Conservation (phyloP, 192 early-diverging fungal species). For the Oehlia diaphana region DNA sequence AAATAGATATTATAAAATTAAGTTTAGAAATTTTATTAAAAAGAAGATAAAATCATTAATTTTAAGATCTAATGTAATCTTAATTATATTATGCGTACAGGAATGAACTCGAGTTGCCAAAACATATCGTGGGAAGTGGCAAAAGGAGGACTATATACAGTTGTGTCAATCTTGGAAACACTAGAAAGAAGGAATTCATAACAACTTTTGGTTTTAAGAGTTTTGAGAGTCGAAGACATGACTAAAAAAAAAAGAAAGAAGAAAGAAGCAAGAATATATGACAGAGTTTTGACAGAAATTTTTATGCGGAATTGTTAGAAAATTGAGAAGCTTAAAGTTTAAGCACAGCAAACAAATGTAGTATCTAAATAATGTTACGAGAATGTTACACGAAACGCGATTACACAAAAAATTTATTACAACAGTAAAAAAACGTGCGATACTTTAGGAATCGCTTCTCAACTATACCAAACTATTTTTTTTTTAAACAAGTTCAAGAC, state of each 20-base stretch:
- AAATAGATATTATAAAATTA: neutral
- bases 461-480: too few species aligned
- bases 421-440: too few species aligned
- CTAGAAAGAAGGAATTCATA: conserved; percentile 20
- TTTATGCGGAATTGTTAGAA: too few species aligned
- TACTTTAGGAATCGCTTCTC: too few species aligned
- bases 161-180: conserved; percentile 2
- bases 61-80: neutral
- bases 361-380: too few species aligned
- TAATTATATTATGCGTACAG: neutral
- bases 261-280: neutral
- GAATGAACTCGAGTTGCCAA: conserved; percentile 29
- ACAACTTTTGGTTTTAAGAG: conserved; percentile 20
- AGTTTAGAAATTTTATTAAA: neutral
- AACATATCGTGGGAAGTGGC: conserved; percentile 26
- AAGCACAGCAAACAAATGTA: too few species aligned
- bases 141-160: conserved; percentile 25
- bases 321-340: too few species aligned
- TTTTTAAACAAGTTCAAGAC: too few species aligned
- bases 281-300: too few species aligned
- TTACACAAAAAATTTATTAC: too few species aligned
- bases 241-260: neutral
- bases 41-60: neutral
- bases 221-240: conserved; percentile 11
- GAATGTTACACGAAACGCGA: too few species aligned